phyloP scores from a whole-genome alignment of 1,284 basidiomycete genomes.

The Papiliotrema terrestris region DNA sequence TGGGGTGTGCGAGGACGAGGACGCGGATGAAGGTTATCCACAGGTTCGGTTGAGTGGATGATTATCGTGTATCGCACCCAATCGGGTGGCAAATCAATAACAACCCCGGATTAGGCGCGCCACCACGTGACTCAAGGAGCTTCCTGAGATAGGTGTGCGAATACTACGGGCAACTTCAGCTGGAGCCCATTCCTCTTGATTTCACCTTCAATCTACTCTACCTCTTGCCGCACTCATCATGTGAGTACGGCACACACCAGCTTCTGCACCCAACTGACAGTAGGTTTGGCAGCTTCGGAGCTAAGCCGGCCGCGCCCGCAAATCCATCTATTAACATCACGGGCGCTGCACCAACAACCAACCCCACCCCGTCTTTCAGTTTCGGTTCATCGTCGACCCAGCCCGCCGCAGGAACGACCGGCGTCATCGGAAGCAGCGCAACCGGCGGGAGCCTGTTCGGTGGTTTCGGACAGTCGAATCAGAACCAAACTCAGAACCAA shows the following conservation, averaged over 20 bases:
- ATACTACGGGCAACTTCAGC: no score
- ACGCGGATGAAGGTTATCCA: neutral
- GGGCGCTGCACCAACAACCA: conserved; percentile 9
- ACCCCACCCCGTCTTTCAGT: neutral
- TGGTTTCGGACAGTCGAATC: neutral
- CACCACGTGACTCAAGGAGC: neutral
- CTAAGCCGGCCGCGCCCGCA: conserved; percentile 13
- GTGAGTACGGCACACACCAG: neutral
- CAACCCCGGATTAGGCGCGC: neutral
- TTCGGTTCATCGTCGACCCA: neutral
- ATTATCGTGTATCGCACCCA: no score
- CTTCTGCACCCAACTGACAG: neutral
- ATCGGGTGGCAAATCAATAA: conserved; percentile 1
- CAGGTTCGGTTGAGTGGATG: no score
- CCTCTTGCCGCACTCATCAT: no score
- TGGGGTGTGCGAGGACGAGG: no score
- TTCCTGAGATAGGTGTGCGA: no score
- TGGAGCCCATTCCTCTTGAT: no score
- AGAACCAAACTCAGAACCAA: neutral
- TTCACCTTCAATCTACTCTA: no score
- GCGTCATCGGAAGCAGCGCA: neutral
- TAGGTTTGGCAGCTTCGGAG: conserved; percentile 25
- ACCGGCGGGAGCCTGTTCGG: neutral
- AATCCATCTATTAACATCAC: conserved; percentile 16
- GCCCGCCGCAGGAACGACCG: neutral